Percentiles rank a stretch among this genome's conserved stretches.
phyloP scores from a whole-genome alignment of 2,329 filamentous ascomycete genomes.

The Ascocoryne sarcoides region DNA sequence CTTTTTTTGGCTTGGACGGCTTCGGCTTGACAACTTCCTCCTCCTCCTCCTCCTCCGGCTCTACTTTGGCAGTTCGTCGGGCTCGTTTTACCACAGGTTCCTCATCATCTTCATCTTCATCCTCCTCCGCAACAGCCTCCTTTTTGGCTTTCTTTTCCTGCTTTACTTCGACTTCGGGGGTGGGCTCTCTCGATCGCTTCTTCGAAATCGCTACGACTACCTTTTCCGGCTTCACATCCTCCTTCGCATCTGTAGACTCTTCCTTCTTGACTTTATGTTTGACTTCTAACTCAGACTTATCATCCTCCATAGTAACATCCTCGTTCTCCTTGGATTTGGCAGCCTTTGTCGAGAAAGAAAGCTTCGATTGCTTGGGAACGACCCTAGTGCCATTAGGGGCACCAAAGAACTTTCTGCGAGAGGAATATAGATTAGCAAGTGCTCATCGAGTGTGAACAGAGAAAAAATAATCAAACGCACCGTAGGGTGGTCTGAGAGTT shows the following conservation, averaged over 20 bases:
- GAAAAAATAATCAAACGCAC: conserved; percentile 37
- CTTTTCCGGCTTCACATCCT: conserved; percentile 14
- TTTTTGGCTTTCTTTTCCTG: conserved; percentile 25
- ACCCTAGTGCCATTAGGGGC: conserved; percentile 46
- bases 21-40: neutral
- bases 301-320: conserved; percentile 24
- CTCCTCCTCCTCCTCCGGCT: neutral
- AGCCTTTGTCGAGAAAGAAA: conserved; percentile 61
- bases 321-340: conserved; percentile 17
- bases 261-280: conserved; percentile 28
- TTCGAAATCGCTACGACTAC: conserved; percentile 9
- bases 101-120: conserved; percentile 38
- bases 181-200: conserved; percentile 23
- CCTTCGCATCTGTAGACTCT: conserved; percentile 20
- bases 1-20: neutral
- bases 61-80: conserved; percentile 30
- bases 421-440: neutral
- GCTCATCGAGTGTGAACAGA: neutral
- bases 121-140: conserved; percentile 25
- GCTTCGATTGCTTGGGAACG: conserved; percentile 65
- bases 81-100: conserved; percentile 52
- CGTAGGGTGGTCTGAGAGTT: conserved; percentile 64
- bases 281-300: conserved; percentile 14
- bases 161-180: conserved; percentile 19
- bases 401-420: conserved; percentile 74